These are phyloP conservation scores for Isoetes taiwanensis DNA, from an alignment of 75 land plant genomes.

Conservation along the genomic window DNA sequence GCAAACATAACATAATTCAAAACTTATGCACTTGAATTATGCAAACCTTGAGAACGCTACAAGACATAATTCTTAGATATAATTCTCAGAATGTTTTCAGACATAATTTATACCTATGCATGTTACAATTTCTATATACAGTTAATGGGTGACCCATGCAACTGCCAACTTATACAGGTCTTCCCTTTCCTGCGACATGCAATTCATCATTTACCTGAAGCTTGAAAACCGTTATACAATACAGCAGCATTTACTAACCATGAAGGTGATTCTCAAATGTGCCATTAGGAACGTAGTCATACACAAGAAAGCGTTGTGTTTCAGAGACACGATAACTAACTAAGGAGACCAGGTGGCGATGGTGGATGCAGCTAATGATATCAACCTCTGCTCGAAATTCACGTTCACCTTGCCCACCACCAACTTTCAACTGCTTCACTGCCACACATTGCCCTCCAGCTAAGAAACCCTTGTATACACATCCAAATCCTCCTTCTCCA, in stretches of 20 bases:
- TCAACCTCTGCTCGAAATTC: conserved; percentile 85
- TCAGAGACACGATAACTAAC: conserved; percentile 71
- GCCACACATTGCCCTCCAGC: conserved; percentile 52
- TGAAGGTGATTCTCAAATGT: conserved; percentile 66
- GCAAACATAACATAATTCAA: no score
- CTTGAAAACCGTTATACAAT: no score
- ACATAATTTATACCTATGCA: no score
- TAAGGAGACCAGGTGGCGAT: conserved; percentile 80
- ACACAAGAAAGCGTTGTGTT: conserved; percentile 55
- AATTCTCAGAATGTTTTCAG: no score
- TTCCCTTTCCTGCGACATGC: no score
- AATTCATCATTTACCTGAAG: no score
- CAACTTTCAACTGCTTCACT: conserved; percentile 65
- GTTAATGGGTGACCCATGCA: no score
- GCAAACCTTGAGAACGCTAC: no score
- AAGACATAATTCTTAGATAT: no score
- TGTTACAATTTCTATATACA: no score
- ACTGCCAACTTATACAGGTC: no score
- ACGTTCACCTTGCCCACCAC: conserved; percentile 63
- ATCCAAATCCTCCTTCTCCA: conserved; percentile 69
- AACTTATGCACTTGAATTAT: no score
- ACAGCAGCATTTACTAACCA: conserved; percentile 32
- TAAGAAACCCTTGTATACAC: conserved; percentile 55
- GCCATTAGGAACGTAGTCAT: conserved; percentile 68
- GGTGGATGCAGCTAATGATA: conserved; percentile 72